These are phyloP conservation scores for Brassica rapa DNA, from an alignment of 345 rosid genomes.

Conservation along the genomic window DNA sequence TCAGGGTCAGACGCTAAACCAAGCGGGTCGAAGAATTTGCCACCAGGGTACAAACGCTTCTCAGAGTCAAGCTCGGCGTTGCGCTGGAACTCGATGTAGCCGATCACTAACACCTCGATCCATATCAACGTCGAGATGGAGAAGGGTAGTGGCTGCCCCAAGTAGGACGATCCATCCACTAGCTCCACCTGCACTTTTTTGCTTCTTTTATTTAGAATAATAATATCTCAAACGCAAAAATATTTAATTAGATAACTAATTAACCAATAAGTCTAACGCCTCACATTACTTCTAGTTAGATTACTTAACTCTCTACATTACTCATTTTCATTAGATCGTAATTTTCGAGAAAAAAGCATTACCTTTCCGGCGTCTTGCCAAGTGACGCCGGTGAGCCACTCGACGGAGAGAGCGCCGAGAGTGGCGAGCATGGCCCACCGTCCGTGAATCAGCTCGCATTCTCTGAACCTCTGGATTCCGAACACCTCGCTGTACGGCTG, in stretches of 20 bases:
- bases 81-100: constrained; percentile 93
- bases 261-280: too few species aligned
- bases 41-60: constrained; percentile 90
- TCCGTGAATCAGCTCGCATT: constrained; percentile 86
- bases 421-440: constrained; percentile 91
- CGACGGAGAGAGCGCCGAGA: constrained; percentile 72
- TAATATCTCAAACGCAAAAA: too few species aligned
- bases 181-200: constrained; percentile 65
- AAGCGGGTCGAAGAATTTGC: constrained; percentile 80
- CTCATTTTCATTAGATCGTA: neutral
- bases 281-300: too few species aligned
- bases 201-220: neutral
- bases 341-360: too few species aligned
- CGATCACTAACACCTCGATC: constrained; percentile 81
- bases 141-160: constrained; percentile 88
- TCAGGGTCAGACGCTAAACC: constrained; percentile 91
- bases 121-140: constrained; percentile 81
- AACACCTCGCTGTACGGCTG: constrained; percentile 85
- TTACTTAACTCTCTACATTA: neutral
- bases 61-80: constrained; percentile 91
- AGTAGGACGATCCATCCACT: constrained; percentile 88
- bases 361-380: constrained; percentile 86
- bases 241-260: too few species aligned
- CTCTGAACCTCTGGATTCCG: constrained; percentile 84
- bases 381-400: constrained; percentile 66